Percentiles rank a stretch among this genome's conserved stretches.
These are phyloP conservation scores for Penicillium rolfsii DNA, from an alignment of 2,329 filamentous ascomycete species.

Conservation along the genomic window DNA sequence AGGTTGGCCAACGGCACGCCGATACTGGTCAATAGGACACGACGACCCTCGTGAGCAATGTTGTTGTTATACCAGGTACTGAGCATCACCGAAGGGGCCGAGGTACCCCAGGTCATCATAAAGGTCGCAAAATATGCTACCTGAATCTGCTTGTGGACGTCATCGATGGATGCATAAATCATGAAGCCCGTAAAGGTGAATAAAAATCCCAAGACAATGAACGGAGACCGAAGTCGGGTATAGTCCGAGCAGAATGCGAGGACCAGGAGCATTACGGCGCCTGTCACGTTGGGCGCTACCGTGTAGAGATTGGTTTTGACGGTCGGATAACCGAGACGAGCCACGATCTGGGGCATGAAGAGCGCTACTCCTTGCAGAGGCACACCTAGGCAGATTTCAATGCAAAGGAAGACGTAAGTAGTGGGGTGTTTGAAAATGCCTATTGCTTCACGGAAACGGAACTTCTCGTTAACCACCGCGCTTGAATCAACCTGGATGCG, in stretches of 20 bases:
- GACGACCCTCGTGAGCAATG: slow-evolving; percentile 73
- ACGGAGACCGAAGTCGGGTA: slow-evolving; percentile 69
- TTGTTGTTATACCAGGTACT: slow-evolving; percentile 81
- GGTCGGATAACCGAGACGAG: slow-evolving; percentile 55
- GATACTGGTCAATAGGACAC: slow-evolving; percentile 70
- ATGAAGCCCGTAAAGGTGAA: slow-evolving; percentile 78
- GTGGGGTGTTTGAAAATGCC: slow-evolving; percentile 58
- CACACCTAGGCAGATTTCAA: slow-evolving; percentile 63
- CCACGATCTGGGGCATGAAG: slow-evolving; percentile 63
- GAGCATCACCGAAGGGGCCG: slow-evolving; percentile 70
- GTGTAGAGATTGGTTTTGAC: slow-evolving; percentile 78
- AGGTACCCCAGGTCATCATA: slow-evolving; percentile 82
- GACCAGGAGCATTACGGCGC: slow-evolving; percentile 71
- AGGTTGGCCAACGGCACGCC: slow-evolving; percentile 75
- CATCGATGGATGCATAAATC: slow-evolving; percentile 72
- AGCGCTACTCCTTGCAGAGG: slow-evolving; percentile 61
- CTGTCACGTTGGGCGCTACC: slow-evolving; percentile 76
- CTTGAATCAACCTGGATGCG: slow-evolving; percentile 78
- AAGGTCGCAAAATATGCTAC: slow-evolving; percentile 77
- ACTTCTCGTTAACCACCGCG: slow-evolving; percentile 62
- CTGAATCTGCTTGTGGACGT: slow-evolving; percentile 62
- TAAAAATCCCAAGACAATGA: slow-evolving; percentile 72
- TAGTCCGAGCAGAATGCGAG: slow-evolving; percentile 73
- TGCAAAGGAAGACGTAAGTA: slow-evolving; percentile 58
- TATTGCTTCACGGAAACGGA: slow-evolving; percentile 56